These are phyloP conservation scores for Suillus sp. DNA, from an alignment of 768 basidiomycete genomes.

Conservation along the genomic window DNA sequence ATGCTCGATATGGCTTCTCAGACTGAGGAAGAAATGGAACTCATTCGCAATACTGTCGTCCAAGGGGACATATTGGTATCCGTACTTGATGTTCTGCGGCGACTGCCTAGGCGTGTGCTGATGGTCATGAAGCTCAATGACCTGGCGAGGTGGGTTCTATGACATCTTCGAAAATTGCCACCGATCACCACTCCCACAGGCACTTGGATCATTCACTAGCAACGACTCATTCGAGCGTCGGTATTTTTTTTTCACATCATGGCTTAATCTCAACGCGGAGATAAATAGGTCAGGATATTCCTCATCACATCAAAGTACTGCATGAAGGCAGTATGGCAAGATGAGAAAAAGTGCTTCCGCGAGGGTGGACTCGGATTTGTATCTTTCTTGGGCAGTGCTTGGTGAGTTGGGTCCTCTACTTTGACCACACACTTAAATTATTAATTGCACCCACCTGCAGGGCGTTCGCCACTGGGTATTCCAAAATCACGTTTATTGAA, in stretches of 20 bases:
- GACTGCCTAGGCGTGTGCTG: constrained; percentile 79
- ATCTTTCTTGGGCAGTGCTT: constrained; percentile 70
- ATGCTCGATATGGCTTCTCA: constrained; percentile 77
- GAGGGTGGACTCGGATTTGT: constrained; percentile 48
- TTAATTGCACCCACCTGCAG: constrained; percentile 39
- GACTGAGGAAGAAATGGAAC: constrained; percentile 73
- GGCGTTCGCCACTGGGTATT: constrained; percentile 59
- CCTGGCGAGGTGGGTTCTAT: constrained; percentile 60
- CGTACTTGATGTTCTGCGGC: constrained; percentile 85
- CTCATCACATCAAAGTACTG: constrained; percentile 91
- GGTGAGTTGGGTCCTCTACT: constrained; percentile 46
- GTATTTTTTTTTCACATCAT: constrained; percentile 17
- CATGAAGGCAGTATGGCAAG: constrained; percentile 74
- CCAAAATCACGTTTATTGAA: constrained; percentile 56
- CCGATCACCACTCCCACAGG: constrained; percentile 37
- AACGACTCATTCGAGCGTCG: constrained; percentile 82
- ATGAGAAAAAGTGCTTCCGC: constrained; percentile 58
- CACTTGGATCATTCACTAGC: constrained; percentile 81
- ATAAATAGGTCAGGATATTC: constrained; percentile 75
- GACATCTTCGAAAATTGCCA: neutral
- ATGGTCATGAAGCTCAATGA: constrained; percentile 90
- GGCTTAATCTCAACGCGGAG: neutral
- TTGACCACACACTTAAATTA: neutral
- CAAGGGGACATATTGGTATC: constrained; percentile 83
- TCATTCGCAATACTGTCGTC: constrained; percentile 81